Evolutionary conservation across 805 yeast species (phyloP).

Genomic region (Kuraishia borneana): DNA sequence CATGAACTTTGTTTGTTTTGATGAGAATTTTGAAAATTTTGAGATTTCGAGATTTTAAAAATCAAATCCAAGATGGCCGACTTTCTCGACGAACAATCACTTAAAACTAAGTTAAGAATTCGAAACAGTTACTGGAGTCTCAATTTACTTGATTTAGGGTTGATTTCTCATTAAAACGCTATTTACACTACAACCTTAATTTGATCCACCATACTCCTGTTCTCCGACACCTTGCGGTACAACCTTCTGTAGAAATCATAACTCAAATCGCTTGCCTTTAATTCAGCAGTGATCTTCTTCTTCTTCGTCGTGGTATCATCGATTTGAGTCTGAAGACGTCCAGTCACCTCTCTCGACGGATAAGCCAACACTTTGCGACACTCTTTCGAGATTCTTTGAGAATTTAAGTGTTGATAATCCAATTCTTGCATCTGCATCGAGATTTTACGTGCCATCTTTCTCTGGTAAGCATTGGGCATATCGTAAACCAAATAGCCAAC

Average conservation of each 20-base stretch:
- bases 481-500: slow-evolving; percentile 61
- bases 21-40: too few species aligned
- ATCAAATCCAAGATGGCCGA: too few species aligned
- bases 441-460: slow-evolving; percentile 69
- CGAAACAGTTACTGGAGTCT: too few species aligned
- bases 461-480: slow-evolving; percentile 81
- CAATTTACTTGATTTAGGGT: too few species aligned
- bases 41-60: too few species aligned
- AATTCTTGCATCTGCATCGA: slow-evolving; percentile 45
- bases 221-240: slow-evolving; percentile 30
- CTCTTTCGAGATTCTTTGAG: slow-evolving; percentile 71
- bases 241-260: slow-evolving; percentile 42
- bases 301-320: slow-evolving; percentile 52
- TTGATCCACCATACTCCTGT: slow-evolving; percentile 14
- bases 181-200: too few species aligned
- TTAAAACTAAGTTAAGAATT: too few species aligned
- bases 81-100: too few species aligned
- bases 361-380: slow-evolving; percentile 69
- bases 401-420: slow-evolving; percentile 73
- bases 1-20: too few species aligned
- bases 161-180: too few species aligned
- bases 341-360: slow-evolving; percentile 76
- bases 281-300: slow-evolving; percentile 37
- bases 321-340: slow-evolving; percentile 52
- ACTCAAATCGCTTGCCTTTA: slow-evolving; percentile 46